These are phyloP conservation scores for Ceratocystis variospora DNA, from an alignment of 2,329 filamentous ascomycete species.

Conservation along the genomic window DNA sequence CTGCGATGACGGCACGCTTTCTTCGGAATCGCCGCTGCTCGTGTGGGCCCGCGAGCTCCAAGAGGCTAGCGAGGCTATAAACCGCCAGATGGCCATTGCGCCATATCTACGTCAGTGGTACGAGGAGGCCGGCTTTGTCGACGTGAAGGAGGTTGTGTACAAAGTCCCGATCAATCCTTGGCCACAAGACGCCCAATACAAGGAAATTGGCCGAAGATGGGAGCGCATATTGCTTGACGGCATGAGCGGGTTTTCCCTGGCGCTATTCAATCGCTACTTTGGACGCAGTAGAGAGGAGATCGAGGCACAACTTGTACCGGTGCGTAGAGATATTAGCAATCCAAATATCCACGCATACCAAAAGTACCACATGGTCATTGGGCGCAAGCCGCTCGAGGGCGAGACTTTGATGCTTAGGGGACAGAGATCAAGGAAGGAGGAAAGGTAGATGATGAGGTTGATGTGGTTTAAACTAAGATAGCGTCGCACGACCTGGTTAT, in stretches of 20 bases:
- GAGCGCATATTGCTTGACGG: constrained; percentile 32
- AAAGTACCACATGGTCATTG: constrained; percentile 37
- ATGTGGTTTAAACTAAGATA: background rate
- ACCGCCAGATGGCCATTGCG: constrained; percentile 29
- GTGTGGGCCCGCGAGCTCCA: constrained; percentile 31
- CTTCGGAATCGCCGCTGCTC: constrained; percentile 28
- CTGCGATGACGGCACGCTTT: constrained; percentile 36
- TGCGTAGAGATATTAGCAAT: constrained; percentile 35
- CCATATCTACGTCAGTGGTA: constrained; percentile 28
- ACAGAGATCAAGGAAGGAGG: background rate
- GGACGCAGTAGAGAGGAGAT: constrained; percentile 34
- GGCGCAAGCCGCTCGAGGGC: constrained; percentile 33
- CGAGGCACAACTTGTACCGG: constrained; percentile 38
- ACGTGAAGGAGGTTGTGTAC: constrained; percentile 38
- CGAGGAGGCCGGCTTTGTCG: constrained; percentile 39
- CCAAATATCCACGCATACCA: constrained; percentile 36
- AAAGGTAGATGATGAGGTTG: background rate
- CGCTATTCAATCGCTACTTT: constrained; percentile 30
- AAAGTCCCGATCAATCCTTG: constrained; percentile 43
- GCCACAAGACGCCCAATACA: constrained; percentile 34
- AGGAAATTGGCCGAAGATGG: constrained; percentile 34
- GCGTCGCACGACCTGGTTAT: too few species aligned
- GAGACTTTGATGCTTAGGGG: background rate
- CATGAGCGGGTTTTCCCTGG: constrained; percentile 33
- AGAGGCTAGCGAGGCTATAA: constrained; percentile 27